Conservation (phyloP, 371 early-diverging fungal genomes). For the Circinella umbellata region DNA sequence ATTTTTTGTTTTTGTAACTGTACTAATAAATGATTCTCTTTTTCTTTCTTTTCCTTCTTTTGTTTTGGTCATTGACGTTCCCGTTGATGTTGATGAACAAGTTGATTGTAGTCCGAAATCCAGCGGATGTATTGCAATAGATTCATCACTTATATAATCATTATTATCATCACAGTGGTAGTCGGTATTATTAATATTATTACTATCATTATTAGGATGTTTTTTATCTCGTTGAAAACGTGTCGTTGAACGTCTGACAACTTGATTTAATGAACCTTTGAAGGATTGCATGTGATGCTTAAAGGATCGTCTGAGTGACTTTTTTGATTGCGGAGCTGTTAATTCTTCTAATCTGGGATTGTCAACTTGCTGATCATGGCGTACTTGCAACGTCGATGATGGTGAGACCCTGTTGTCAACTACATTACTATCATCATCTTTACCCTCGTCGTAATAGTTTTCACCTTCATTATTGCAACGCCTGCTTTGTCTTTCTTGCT, state of each 20-base stretch:
- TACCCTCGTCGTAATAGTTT: no score
- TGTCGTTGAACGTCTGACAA: conserved; percentile 17
- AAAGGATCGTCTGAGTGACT: conserved; percentile 18
- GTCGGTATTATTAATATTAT: no score
- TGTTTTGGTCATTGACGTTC: background rate
- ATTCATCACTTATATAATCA: background rate
- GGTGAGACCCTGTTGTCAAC: background rate
- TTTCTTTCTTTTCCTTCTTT: background rate
- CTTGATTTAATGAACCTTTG: conserved; percentile 22
- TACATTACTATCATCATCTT: background rate
- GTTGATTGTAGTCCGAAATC: background rate
- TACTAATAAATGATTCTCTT: background rate
- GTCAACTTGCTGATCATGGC: conserved; percentile 5
- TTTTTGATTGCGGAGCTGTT: conserved; percentile 6
- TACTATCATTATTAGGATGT: background rate
- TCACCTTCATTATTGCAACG: background rate
- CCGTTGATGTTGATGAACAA: no score
- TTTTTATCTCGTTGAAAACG: conserved; percentile 1
- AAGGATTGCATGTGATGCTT: conserved; percentile 19
- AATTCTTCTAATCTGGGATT: background rate
- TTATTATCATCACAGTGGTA: no score
- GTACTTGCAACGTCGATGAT: conserved; percentile 11
- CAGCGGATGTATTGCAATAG: conserved; percentile 2
- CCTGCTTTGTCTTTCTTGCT: background rate
- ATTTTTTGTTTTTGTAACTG: background rate